Base-by-base conservation (phyloP, 306 rosid species). In the Prunus mongolica region DNA sequence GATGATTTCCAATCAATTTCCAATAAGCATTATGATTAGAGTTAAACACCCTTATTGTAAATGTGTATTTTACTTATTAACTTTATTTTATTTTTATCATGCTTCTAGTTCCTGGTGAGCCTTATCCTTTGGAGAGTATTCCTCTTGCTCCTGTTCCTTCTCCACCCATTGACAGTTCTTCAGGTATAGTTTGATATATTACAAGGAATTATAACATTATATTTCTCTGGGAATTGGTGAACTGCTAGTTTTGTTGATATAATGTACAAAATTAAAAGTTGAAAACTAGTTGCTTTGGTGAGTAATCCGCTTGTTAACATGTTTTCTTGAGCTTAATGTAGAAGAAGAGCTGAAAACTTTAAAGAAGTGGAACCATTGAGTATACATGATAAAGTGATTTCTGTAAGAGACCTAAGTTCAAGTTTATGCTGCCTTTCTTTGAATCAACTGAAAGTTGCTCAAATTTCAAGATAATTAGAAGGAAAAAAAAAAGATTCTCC, bases 71-170 rank as follows among this genome's bases (percentile, higher is more conserved):
- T 57, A 34, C 27, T 38, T 19, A 20, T 62, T 52, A 22, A 45
- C 76, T 57, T 20, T 32, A 32, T 52, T 62, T 51, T 38, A 3
- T 81, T 84, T 66, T 54, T 64, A 62, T 28, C 13, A 49, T 65
- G 75, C 58, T 86, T 80, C 81, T 86, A 95, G 99, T 88, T 82
- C 99, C 99, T 34, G 99, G 99, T 27, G 97, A 90, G 68, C 93
- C 96, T 77, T 95, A 90, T 88, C 87, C 90, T 58, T n/a, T 79
- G 82, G 80, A 84, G 75, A 85, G 80, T 4, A 68, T 82, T 87
- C 78, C 96, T 69, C 84, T 89, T 3, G 77, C 87, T 73, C 84
- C 97, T 66, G 88, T 47, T 74, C 92, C 92, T 75, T 78, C 92
- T 32, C 85, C 89, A 62, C 77, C 87, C 45, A 69, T 54, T 73